Conservation (phyloP, 2,329 filamentous ascomycete species). For the Exophiala lecanii-corni region DNA sequence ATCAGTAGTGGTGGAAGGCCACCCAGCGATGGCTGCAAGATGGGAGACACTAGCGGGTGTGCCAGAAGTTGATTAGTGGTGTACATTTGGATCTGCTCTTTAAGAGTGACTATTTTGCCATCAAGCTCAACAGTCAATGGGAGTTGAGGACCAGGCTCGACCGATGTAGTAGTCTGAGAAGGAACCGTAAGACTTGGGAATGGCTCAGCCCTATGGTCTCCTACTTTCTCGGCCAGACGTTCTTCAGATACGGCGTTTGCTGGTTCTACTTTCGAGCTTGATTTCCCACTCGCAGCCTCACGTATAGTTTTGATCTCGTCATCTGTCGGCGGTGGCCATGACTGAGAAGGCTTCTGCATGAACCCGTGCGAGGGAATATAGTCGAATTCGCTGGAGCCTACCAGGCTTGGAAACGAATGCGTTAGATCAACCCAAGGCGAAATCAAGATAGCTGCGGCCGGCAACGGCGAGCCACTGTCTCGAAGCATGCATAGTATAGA, state of each 20-base stretch:
- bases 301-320: slow-evolving; percentile 58
- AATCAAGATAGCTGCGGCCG: slow-evolving; percentile 83
- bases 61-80: slow-evolving; percentile 78
- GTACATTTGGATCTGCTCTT: slow-evolving; percentile 88
- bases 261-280: slow-evolving; percentile 41
- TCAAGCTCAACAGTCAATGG: slow-evolving; percentile 64
- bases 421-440: slow-evolving; percentile 96
- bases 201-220: slow-evolving; percentile 34
- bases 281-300: slow-evolving; percentile 42
- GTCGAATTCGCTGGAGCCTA: slow-evolving; percentile 66
- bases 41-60: slow-evolving; percentile 85
- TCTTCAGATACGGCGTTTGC: slow-evolving; percentile 30
- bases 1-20: slow-evolving; percentile 85
- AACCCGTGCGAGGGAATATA: slow-evolving; percentile 88
- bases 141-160: slow-evolving; percentile 25
- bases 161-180: background rate
- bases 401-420: slow-evolving; percentile 91
- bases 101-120: slow-evolving; percentile 66
- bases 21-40: slow-evolving; percentile 81
- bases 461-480: slow-evolving; percentile 76
- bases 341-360: slow-evolving; percentile 77
- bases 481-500: slow-evolving; percentile 73
- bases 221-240: slow-evolving; percentile 26
- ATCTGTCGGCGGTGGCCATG: slow-evolving; percentile 88
- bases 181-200: background rate